Evolutionary conservation across 148 eudicot genomes (phyloP).

Genomic region (Polygonum maritimum): DNA sequence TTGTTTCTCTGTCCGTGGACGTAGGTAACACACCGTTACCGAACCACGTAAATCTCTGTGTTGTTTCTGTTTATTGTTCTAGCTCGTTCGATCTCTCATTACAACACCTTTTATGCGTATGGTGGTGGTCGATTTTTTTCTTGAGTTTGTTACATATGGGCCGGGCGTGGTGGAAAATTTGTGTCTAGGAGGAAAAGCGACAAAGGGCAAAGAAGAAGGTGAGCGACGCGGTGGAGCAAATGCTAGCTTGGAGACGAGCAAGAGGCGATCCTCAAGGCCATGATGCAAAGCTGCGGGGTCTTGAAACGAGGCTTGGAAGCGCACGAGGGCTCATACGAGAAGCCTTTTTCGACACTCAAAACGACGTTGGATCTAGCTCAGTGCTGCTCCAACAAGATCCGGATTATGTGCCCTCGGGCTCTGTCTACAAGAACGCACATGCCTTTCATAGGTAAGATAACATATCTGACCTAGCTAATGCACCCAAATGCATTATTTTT

Average conservation of each 20-base stretch:
- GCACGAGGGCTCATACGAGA: slow-evolving; percentile 47
- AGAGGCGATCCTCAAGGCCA: not conserved
- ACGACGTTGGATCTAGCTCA: slow-evolving; percentile 11
- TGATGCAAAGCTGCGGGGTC: slow-evolving; percentile 20
- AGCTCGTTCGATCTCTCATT: too few species aligned
- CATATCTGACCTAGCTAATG: not conserved
- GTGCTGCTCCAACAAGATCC: not conserved
- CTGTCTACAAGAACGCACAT: slow-evolving; percentile 45
- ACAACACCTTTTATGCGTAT: too few species aligned
- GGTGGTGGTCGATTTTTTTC: not conserved
- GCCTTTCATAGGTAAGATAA: slow-evolving; percentile 55
- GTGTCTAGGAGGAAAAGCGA: slow-evolving; percentile 28
- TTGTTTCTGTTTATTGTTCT: too few species aligned
- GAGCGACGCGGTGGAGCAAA: slow-evolving; percentile 20
- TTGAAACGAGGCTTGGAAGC: slow-evolving; percentile 38
- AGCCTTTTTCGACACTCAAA: slow-evolving; percentile 19
- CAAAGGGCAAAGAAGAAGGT: slow-evolving; percentile 20
- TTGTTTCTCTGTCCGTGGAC: too few species aligned
- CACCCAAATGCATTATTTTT: too few species aligned
- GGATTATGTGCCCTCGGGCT: slow-evolving; percentile 28
- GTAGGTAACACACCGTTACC: too few species aligned
- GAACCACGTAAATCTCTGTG: too few species aligned
- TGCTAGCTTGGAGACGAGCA: slow-evolving; percentile 17
- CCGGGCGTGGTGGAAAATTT: not conserved
- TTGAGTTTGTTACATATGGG: too few species aligned